A percentile compares a stretch with the other conserved stretches of the same genome.
Evolutionary conservation across 2,329 filamentous ascomycete species (phyloP).

Genomic region (Fusarium coicis): DNA sequence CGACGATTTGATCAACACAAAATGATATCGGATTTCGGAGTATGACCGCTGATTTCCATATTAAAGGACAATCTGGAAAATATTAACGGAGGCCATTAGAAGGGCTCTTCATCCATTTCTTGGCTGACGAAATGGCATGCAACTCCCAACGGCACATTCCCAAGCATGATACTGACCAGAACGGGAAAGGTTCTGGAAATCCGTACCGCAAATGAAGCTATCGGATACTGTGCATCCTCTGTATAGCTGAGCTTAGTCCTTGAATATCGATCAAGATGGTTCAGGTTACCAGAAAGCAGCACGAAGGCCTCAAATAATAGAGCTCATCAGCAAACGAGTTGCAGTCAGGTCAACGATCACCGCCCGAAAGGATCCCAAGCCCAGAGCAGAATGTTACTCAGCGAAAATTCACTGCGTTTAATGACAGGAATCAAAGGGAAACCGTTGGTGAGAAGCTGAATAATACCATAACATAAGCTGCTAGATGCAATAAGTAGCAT

Average conservation of each 20-base stretch:
- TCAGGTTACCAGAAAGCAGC: not conserved
- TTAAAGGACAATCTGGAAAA: rapidly evolving
- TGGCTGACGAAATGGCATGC: not conserved
- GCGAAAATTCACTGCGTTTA: too few species aligned
- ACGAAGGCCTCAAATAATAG: too few species aligned
- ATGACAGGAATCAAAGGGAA: not conserved
- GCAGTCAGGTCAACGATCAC: rapidly evolving
- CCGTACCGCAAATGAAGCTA: not conserved
- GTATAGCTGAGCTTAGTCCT: not conserved
- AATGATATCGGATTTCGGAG: not conserved
- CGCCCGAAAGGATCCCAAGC: too few species aligned
- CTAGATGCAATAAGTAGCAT: too few species aligned
- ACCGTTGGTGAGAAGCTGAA: not conserved
- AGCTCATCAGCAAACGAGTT: rapidly evolving
- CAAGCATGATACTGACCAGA: not conserved
- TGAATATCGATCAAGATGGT: not conserved
- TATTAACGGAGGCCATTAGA: rapidly evolving
- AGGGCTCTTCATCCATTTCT: not conserved
- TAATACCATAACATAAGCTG: too few species aligned
- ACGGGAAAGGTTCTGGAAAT: not conserved
- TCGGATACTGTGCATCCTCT: not conserved
- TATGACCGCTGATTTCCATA: not conserved
- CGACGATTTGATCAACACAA: not conserved
- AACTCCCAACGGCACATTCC: not conserved
- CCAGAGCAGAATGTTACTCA: not conserved